phyloP scores from a whole-genome alignment of 2,329 filamentous ascomycete genomes.

The Zymoseptoria passerinii region DNA sequence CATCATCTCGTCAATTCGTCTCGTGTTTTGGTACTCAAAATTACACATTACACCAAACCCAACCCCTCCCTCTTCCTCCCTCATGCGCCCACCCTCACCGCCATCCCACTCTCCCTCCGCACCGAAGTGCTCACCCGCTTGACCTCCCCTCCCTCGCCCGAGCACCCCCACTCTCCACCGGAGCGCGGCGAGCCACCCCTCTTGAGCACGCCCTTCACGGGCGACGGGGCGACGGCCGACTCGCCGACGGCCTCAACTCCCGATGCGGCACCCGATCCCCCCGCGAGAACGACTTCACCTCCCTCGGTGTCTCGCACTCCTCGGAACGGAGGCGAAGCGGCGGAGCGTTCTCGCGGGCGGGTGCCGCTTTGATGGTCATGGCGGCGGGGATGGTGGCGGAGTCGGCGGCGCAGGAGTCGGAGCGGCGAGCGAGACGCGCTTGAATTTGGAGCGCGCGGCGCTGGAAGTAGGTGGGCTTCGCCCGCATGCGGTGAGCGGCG shows the following conservation, averaged over 20 bases:
- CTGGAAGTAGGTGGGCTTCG: slow-evolving; percentile 9
- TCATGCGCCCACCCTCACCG: background rate
- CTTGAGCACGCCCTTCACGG: slow-evolving; percentile 16
- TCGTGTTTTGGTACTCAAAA: background rate
- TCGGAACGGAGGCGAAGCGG: background rate
- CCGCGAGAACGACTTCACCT: slow-evolving; percentile 4
- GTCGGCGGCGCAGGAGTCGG: background rate
- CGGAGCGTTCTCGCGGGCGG: background rate
- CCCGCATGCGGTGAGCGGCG: background rate
- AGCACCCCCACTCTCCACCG: background rate
- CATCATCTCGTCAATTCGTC: background rate
- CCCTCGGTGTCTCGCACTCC: slow-evolving; percentile 5
- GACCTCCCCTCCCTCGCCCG: background rate
- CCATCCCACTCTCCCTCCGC: background rate
- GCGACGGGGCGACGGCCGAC: slow-evolving; percentile 6
- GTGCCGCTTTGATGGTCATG: slow-evolving; percentile 3
- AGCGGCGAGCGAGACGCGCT: background rate
- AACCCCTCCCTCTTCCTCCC: no score
- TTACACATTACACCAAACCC: background rate
- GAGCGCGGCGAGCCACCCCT: background rate
- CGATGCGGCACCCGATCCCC: background rate
- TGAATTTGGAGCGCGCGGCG: slow-evolving; percentile 9
- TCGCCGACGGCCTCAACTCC: slow-evolving; percentile 7
- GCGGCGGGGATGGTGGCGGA: background rate
- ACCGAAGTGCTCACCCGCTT: background rate